Evolutionary conservation across 306 rosid species (phyloP), one percentile per base, ranked within the genome.

Genomic region (Citrullus mucosospermus): DNA sequence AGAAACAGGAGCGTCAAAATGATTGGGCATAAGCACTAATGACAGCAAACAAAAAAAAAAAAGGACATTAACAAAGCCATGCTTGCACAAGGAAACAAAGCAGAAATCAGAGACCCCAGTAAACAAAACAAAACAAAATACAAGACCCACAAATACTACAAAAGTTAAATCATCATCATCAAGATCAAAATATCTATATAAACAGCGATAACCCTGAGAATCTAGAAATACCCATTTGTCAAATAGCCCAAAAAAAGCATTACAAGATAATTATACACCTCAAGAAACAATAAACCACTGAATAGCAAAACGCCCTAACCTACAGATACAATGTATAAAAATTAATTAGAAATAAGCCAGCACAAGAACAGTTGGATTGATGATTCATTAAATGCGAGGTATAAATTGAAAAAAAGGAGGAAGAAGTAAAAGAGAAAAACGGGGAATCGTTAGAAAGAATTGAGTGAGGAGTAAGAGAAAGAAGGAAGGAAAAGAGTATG

Each of bases 101-200:
- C 30, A 70, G 15, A 72, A 48, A 74, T 74, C 62, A 59, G 13
- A 76, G 39, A 55, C 55, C 77, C n/a, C 60, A 50, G 56, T 13
- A 18, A 76, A 76, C 65, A n/a, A 57, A 76, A 28, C 38, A 76
- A 58, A 13, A 56, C 7, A 76, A 58, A 13, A 56, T 3, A 50
- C 34, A 16, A 63, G 65, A 58, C 25, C 76, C 66, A 78, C 77
- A 65, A 65, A 83, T 62, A 79, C 8, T 22, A 48, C 65, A 53
- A 55, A 79, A 51, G 36, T 17, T 22, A 9, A 68, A 17, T 18
- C 69, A 17, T 34, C 74, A 48, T 48, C 11, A 38, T 39, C 75
- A 14, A 51, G 34, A 30, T 72, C 77, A 72, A 30, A 50, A 48
- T 72, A 16, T 16, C 20, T 20, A 50, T n/a, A 73, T 8, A 51